A percentile compares a stretch with the other conserved stretches of the same genome.
phyloP scores from a whole-genome alignment of 371 early-diverging fungal species.

The Umbelopsis sp. region DNA sequence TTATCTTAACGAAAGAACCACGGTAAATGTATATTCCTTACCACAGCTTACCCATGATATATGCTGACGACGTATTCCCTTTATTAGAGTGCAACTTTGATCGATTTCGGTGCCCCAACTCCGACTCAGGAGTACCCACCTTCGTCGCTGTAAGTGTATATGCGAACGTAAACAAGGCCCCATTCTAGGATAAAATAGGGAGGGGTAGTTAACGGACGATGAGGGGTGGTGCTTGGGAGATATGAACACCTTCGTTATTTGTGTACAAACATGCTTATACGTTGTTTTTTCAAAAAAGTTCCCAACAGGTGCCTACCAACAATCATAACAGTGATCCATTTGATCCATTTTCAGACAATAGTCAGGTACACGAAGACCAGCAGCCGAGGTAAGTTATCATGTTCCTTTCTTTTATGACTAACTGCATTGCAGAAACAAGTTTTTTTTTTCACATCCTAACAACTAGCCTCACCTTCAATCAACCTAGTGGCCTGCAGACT shows the following conservation, averaged over 20 bases:
- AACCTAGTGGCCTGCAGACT: not conserved
- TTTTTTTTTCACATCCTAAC: not conserved
- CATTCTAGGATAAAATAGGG: constrained; percentile 15
- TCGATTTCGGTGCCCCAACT: constrained; percentile 4
- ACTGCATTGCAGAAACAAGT: not conserved
- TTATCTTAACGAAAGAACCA: not conserved
- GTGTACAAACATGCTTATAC: not conserved
- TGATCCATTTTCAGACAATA: constrained; percentile 14
- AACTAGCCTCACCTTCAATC: not conserved
- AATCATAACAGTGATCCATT: not conserved
- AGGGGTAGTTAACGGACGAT: constrained; percentile 1
- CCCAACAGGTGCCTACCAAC: not conserved
- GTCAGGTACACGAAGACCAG: not conserved
- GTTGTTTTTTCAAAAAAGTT: not conserved
- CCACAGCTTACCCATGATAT: no score
- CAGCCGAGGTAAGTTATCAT: not conserved
- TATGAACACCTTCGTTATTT: no score
- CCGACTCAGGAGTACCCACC: constrained; percentile 8
- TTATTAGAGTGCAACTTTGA: constrained; percentile 8
- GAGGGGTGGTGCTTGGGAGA: no score
- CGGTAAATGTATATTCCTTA: not conserved
- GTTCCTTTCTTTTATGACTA: no score
- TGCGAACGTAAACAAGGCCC: not conserved
- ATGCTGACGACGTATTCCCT: not conserved
- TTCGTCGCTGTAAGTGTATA: not conserved